Percentiles rank a stretch among this genome's conserved stretches.
Conservation (phyloP, 1,139 yeast genomes). For the Fermentozyma sake region DNA sequence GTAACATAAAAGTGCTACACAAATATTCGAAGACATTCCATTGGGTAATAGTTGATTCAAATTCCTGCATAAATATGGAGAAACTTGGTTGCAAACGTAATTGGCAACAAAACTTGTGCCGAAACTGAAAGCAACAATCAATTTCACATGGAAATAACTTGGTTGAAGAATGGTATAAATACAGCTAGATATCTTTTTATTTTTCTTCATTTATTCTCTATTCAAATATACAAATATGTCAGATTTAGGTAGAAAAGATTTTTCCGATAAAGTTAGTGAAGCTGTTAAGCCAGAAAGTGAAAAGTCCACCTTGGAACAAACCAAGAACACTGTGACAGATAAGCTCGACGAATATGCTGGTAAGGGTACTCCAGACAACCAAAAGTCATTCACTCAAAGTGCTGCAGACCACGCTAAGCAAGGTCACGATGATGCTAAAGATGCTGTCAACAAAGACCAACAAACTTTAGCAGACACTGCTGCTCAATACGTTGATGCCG, state of each 20-base stretch:
- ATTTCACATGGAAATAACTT: too few species aligned
- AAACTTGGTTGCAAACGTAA: too few species aligned
- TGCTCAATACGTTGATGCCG: constrained; percentile 54
- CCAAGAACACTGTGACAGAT: constrained; percentile 68
- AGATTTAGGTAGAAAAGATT: constrained; percentile 74
- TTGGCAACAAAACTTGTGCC: too few species aligned
- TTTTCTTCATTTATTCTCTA: too few species aligned
- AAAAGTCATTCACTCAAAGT: constrained; percentile 68
- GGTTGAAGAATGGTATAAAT: too few species aligned
- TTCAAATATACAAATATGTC: constrained; percentile 43
- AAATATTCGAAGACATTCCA: too few species aligned
- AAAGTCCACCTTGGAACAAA: constrained; percentile 61
- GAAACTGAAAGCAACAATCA: too few species aligned
- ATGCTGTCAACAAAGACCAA: constrained; percentile 19
- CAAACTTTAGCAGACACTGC: constrained; percentile 53
- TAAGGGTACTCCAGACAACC: constrained; percentile 53
- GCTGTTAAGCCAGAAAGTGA: constrained; percentile 66
- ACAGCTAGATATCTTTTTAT: too few species aligned
- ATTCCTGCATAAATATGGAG: too few species aligned
- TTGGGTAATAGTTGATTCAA: too few species aligned
- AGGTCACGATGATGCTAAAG: constrained; percentile 45
- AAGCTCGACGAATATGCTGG: constrained; percentile 60
- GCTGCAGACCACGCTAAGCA: constrained; percentile 44
- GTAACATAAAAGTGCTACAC: too few species aligned
- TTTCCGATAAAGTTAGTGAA: constrained; percentile 67